Percentiles rank a stretch among this genome's conserved stretches.
These are phyloP conservation scores for Corymbia maculata DNA, from an alignment of 345 rosid species.

Conservation along the genomic window DNA sequence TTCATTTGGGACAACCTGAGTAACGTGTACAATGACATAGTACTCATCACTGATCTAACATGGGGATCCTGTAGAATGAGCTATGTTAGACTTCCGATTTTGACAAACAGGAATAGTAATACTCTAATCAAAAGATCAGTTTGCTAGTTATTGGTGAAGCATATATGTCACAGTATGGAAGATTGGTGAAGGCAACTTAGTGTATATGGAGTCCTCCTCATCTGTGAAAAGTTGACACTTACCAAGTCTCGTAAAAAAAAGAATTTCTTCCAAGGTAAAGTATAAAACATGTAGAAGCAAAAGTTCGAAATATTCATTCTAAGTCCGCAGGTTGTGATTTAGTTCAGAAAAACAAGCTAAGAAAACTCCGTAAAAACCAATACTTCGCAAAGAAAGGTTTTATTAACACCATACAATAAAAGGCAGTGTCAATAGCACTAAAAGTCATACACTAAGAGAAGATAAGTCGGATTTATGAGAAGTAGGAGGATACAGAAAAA, in stretches of 20 bases:
- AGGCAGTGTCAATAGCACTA: not conserved
- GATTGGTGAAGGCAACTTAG: not conserved
- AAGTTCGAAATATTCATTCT: too few relatives aligned
- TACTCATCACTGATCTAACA: slow-evolving; percentile 22
- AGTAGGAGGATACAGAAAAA: not conserved
- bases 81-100: not conserved
- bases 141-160: not conserved
- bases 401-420: not conserved
- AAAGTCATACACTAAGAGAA: not conserved
- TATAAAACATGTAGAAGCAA: not conserved
- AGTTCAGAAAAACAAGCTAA: not conserved
- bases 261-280: not conserved
- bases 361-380: too few relatives aligned
- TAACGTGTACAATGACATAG: slow-evolving; percentile 30
- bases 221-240: not conserved
- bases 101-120: not conserved
- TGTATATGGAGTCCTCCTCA: not conserved
- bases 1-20: slow-evolving; percentile 22
- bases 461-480: not conserved
- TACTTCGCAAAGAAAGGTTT: not conserved
- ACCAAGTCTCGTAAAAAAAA: not conserved
- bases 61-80: slow-evolving; percentile 35
- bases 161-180: not conserved
- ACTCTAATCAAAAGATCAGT: not conserved
- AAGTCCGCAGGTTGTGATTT: not conserved